A percentile compares a stretch with the other conserved stretches of the same genome.
Evolutionary conservation across 257 asterid species (phyloP).

Genomic region (Paraleonurus japonicus): DNA sequence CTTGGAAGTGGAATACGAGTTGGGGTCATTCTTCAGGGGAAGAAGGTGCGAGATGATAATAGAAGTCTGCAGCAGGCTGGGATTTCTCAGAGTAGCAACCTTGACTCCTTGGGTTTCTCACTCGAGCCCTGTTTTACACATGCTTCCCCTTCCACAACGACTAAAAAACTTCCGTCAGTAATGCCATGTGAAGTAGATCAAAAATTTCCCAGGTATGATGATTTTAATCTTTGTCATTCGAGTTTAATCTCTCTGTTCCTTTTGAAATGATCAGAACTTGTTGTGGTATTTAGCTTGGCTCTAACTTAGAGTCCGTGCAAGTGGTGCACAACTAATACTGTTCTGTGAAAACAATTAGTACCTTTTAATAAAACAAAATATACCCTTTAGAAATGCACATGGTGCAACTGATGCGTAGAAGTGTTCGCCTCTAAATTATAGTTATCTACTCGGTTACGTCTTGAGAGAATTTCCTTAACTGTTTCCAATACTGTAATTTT

Average conservation of each 20-base stretch:
- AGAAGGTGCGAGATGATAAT: constrained; percentile 67
- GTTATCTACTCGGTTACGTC: no score
- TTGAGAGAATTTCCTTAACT: constrained; percentile 5
- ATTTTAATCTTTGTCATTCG: neutral
- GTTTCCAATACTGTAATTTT: neutral
- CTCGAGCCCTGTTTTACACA: constrained; percentile 52
- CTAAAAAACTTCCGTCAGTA: constrained; percentile 30
- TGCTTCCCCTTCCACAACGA: constrained; percentile 31
- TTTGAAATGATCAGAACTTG: neutral
- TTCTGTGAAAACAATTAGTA: no score
- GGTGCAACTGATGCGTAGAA: no score
- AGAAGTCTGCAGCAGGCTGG: constrained; percentile 75
- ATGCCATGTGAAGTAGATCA: constrained; percentile 37
- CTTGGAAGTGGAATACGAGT: constrained; percentile 67
- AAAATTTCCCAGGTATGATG: constrained; percentile 38
- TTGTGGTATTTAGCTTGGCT: no score
- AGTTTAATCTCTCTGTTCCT: neutral
- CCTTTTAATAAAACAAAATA: no score
- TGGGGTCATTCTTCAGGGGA: constrained; percentile 73
- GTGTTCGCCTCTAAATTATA: no score
- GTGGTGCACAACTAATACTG: no score
- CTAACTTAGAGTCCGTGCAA: no score
- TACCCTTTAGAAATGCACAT: no score
- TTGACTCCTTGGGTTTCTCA: constrained; percentile 59
- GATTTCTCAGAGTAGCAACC: constrained; percentile 52